Base-by-base conservation (phyloP, 1,139 yeast genomes). In the Candida smagusa region DNA sequence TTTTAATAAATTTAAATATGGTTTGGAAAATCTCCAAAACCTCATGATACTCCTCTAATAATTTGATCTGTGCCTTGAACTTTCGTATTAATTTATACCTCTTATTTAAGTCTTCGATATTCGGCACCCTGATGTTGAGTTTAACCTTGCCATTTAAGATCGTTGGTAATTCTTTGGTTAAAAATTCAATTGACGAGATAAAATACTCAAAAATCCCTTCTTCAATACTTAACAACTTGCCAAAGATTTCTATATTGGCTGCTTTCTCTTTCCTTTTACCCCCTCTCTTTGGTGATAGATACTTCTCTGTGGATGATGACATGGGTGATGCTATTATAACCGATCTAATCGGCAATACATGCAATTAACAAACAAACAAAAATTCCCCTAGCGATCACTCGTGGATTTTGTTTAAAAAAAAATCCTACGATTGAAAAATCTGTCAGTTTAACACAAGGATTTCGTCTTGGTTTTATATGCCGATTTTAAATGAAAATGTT, bases 151-250 rank as follows among this genome's bases (percentile, higher is more conserved):
- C 30, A 16, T 31, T 19, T 25, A 44, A 31, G 23, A 35, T n/a
- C 5, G 34, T 22, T 4, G 45, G 37, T 22, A 41, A 37, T 7
- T 38, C 39, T 12, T 38, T 26, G 12, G 30, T 31, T 16, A 46
- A 36, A 13, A 39, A 37, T 16, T 31, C 37, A 34, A 43, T 40
- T 9, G 41, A 36, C 13, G 33, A 36, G 8, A 42, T 39, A 31
- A 44, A 36, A 28, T 45, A 42, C 28, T 37, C 33, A 30, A 43
- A 44, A 16, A 45, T 35, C 12, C 33, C 29, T 26, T 44, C 43
- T 25, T 41, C 42, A 6, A 44, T 26, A 22, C 36, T 35, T 33
- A 43, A 32, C 22, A 46, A 24, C 28, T 35, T 40, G 31, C 45
- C 45, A 13, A 46, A 28, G 9, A 46, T 35, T 13, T 34, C 45